Percentiles rank a stretch among this genome's conserved stretches.
Evolutionary conservation across 441 rosid genomes (phyloP).

Genomic region (Rhodomyrtus psidioides): DNA sequence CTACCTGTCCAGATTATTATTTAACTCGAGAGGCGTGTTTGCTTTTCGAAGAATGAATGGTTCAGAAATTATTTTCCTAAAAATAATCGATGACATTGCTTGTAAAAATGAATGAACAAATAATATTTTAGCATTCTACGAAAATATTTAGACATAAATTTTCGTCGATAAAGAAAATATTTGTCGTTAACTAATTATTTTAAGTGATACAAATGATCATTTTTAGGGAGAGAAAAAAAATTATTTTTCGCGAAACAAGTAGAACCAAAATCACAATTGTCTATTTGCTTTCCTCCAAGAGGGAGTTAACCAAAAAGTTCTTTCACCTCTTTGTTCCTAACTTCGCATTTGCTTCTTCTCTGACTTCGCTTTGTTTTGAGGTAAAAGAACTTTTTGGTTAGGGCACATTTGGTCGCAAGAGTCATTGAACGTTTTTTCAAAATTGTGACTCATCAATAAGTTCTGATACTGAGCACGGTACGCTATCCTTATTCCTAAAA

Average conservation of each 20-base stretch:
- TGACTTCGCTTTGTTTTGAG: neutral
- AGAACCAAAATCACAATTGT: neutral
- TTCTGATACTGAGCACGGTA: fast-evolving
- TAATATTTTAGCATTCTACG: fast-evolving
- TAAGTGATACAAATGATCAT: too few relatives aligned
- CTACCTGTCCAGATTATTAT: neutral
- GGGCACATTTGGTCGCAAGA: neutral
- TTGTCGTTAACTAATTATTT: neutral
- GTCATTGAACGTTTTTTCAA: neutral
- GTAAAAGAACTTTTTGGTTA: too few relatives aligned
- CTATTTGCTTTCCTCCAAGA: neutral
- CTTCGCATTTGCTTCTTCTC: neutral
- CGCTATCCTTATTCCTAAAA: fast-evolving
- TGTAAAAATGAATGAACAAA: too few relatives aligned
- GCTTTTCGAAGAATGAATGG: fast-evolving
- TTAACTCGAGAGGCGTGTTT: fast-evolving
- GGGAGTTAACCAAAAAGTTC: neutral
- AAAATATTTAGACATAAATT: neutral
- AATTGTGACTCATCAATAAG: fast-evolving
- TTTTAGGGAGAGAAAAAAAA: too few relatives aligned
- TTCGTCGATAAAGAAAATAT: neutral
- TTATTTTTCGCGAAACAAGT: too few relatives aligned
- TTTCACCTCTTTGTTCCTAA: too few relatives aligned
- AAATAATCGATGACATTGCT: neutral
- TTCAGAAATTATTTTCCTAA: fast-evolving